Conservation (phyloP, 1,139 yeast genomes). For the Diutina mesorugosa region DNA sequence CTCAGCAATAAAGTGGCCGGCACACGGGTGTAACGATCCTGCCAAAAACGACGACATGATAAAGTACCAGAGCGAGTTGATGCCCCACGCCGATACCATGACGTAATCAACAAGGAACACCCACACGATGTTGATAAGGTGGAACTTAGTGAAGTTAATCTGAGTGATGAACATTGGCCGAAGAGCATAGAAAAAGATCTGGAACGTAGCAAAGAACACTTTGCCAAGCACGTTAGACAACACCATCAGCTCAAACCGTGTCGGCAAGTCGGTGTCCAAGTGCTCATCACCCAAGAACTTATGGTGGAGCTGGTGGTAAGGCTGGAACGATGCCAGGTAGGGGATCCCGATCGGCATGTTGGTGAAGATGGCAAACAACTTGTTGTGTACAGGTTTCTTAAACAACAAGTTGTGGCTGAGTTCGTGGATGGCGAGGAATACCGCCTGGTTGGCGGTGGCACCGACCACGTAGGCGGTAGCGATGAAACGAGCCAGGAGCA, state of each 20-base stretch:
- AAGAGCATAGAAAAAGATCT: constrained; percentile 76
- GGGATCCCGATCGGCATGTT: constrained; percentile 87
- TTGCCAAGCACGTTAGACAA: constrained; percentile 74
- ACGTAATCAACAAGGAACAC: constrained; percentile 48
- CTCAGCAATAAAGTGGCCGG: constrained; percentile 92
- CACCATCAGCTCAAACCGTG: constrained; percentile 58
- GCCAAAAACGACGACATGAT: constrained; percentile 73
- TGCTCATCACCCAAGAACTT: constrained; percentile 80
- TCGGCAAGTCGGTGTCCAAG: constrained; percentile 82
- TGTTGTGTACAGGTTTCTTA: constrained; percentile 64
- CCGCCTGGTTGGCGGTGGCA: constrained; percentile 75
- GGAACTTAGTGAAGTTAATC: constrained; percentile 63
- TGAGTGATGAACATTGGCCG: constrained; percentile 81
- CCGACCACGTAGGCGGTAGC: constrained; percentile 65
- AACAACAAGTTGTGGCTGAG: constrained; percentile 78
- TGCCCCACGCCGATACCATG: constrained; percentile 49
- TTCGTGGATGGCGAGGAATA: constrained; percentile 83
- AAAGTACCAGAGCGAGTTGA: constrained; percentile 52
- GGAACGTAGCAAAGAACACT: constrained; percentile 83
- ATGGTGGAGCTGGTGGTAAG: constrained; percentile 86
- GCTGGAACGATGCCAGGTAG: constrained; percentile 81
- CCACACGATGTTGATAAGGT: constrained; percentile 49
- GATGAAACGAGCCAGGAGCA: constrained; percentile 44
- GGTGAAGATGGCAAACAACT: constrained; percentile 63
- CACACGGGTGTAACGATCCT: constrained; percentile 87